phyloP scores from a whole-genome alignment of 108 stramenopile species.

The Cyclotella sp. region DNA sequence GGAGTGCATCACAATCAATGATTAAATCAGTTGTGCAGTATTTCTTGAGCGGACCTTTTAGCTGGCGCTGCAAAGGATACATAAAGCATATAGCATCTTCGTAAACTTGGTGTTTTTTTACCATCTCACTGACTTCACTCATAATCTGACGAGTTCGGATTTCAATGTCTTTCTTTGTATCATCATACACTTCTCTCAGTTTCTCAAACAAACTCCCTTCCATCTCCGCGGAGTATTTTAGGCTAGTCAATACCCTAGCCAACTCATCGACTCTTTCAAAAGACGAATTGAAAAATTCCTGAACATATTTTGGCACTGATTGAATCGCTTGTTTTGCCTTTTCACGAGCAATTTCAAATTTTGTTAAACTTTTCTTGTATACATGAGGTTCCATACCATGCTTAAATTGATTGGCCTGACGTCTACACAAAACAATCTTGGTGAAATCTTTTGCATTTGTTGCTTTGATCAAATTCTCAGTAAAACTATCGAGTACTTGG shows the following conservation, averaged over 20 bases:
- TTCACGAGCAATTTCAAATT: background rate
- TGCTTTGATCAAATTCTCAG: background rate
- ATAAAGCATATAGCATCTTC: constrained; percentile 46
- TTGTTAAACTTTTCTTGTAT: background rate
- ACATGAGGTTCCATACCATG: constrained; percentile 9
- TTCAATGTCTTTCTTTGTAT: constrained; percentile 18
- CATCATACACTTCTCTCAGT: constrained; percentile 40
- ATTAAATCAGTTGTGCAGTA: constrained; percentile 32
- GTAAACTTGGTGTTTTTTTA: constrained; percentile 31
- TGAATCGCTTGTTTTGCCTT: constrained; percentile 13
- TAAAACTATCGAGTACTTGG: background rate
- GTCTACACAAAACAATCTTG: constrained; percentile 3
- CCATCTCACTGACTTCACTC: constrained; percentile 12
- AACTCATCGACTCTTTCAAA: constrained; percentile 40
- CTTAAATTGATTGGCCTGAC: constrained; percentile 12
- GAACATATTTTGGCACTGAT: constrained; percentile 1
- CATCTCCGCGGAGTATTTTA: constrained; percentile 42
- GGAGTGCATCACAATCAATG: constrained; percentile 19
- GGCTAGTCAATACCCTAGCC: constrained; percentile 28
- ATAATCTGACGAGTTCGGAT: constrained; percentile 16
- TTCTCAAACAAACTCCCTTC: constrained; percentile 13
- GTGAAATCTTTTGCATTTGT: constrained; percentile 33
- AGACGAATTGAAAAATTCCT: constrained; percentile 15
- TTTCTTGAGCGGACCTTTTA: constrained; percentile 24
- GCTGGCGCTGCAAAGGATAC: constrained; percentile 26